Percentiles rank a stretch among this genome's conserved stretches.
Conservation (phyloP, 2,329 filamentous ascomycete species). For the Fusarium protoensiforme region DNA sequence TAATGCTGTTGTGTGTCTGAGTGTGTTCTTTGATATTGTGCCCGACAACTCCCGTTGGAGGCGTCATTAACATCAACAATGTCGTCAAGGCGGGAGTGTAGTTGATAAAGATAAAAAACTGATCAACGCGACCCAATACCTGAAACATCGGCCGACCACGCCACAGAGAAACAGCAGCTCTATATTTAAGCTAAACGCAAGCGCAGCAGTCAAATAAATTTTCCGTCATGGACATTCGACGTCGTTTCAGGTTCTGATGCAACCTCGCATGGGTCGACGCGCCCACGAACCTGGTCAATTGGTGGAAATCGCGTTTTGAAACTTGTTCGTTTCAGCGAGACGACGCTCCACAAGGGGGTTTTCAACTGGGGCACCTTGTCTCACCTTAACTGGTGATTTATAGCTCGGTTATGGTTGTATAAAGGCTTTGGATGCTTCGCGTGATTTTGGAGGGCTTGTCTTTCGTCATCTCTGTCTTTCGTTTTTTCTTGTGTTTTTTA, state of each 20-base stretch:
- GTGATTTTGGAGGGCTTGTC: background rate
- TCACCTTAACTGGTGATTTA: background rate
- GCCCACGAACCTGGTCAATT: background rate
- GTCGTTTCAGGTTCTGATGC: background rate
- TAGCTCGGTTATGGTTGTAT: background rate
- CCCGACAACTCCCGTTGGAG: no score
- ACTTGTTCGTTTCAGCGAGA: background rate
- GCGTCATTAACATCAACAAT: no score
- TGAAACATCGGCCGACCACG: background rate
- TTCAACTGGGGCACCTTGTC: background rate
- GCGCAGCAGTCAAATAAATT: background rate
- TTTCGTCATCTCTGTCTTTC: background rate
- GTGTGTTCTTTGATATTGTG: no score
- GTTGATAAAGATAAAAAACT: background rate
- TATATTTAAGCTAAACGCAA: background rate
- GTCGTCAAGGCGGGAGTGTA: no score
- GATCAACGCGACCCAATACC: background rate
- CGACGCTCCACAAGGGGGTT: background rate
- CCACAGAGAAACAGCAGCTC: background rate
- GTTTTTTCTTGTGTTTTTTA: background rate
- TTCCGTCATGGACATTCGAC: background rate
- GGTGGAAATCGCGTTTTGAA: conserved; percentile 7
- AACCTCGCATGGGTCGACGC: background rate
- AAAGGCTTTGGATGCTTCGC: background rate
- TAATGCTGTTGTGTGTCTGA: no score